A percentile compares a stretch with the other conserved stretches of the same genome.
Conservation (phyloP, 1,139 yeast species). For the Hyphopichia pseudoburtonii region DNA sequence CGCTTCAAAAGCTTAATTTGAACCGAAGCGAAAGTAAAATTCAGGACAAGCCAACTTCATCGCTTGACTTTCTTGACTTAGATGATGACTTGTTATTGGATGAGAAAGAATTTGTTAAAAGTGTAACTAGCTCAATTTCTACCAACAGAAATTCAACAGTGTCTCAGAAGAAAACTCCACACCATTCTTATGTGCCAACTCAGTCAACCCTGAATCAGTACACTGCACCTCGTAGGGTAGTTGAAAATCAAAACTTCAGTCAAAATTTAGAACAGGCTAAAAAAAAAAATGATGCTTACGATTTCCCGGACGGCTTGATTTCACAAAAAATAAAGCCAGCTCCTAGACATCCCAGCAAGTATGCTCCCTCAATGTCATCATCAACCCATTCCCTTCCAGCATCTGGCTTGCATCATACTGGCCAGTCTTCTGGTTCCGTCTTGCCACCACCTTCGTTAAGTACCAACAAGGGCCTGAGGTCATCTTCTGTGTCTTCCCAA, state of each 20-base stretch:
- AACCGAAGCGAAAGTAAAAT: neutral
- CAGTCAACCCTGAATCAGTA: conserved; percentile 1
- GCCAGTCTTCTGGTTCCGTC: conserved; percentile 11
- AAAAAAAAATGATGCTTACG: conserved; percentile 72
- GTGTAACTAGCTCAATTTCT: conserved; percentile 6
- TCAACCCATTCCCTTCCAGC: conserved; percentile 17
- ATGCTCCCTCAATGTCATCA: conserved; percentile 32
- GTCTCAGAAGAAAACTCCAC: conserved; percentile 3
- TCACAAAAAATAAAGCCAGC: conserved; percentile 34
- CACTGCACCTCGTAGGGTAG: conserved; percentile 7
- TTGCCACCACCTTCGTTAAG: conserved; percentile 8
- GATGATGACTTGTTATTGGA: conserved; percentile 51
- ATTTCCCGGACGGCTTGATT: conserved; percentile 67
- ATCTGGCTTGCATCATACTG: conserved; percentile 7
- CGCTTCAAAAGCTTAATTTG: neutral
- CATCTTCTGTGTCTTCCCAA: conserved; percentile 5
- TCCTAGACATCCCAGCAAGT: conserved; percentile 26
- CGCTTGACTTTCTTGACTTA: conserved; percentile 39
- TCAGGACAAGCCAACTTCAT: conserved; percentile 4
- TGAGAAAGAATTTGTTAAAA: conserved; percentile 14
- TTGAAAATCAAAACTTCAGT: conserved; percentile 17
- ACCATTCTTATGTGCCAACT: conserved; percentile 5
- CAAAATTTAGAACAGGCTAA: conserved; percentile 44
- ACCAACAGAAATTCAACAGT: conserved; percentile 1
- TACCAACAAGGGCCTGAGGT: neutral